A percentile compares a stretch with the other conserved stretches of the same genome.
Evolutionary conservation across 257 asterid genomes (phyloP).

Genomic region (Phtheirospermum japonicum): DNA sequence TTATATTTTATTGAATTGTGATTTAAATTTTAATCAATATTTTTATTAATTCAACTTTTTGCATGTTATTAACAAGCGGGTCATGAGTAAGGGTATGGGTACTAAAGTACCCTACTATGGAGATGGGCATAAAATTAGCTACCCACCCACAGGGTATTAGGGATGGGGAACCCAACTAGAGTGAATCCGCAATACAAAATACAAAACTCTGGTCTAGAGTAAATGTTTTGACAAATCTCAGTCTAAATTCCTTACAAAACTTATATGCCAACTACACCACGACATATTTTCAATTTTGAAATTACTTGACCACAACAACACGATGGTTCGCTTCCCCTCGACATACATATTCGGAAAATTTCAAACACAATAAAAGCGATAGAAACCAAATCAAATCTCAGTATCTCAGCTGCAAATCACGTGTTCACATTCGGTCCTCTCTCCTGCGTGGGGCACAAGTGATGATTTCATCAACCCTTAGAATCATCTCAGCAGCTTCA

Average conservation of each 20-base stretch:
- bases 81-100: too few species aligned
- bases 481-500: slow-evolving; percentile 91
- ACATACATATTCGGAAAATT: neutral
- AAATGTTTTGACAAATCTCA: neutral
- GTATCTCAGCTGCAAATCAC: neutral
- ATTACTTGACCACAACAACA: neutral
- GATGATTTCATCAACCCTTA: slow-evolving; percentile 79
- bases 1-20: too few species aligned
- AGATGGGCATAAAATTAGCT: too few species aligned
- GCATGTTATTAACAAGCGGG: too few species aligned
- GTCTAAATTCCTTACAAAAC: slow-evolving; percentile 15
- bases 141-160: too few species aligned
- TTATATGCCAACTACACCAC: slow-evolving; percentile 1
- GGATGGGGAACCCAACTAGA: neutral
- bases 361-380: neutral
- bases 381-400: neutral
- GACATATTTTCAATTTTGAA: slow-evolving; percentile 2
- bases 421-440: slow-evolving; percentile 73
- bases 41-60: too few species aligned
- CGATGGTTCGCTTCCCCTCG: too few species aligned
- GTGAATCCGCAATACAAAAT: slow-evolving; percentile 1
- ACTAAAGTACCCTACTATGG: too few species aligned
- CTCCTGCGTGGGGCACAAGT: slow-evolving; percentile 82
- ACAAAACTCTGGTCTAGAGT: too few species aligned
- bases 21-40: too few species aligned